These are phyloP conservation scores for Zalaria obscura DNA, from an alignment of 2,329 filamentous ascomycete species.

Conservation along the genomic window DNA sequence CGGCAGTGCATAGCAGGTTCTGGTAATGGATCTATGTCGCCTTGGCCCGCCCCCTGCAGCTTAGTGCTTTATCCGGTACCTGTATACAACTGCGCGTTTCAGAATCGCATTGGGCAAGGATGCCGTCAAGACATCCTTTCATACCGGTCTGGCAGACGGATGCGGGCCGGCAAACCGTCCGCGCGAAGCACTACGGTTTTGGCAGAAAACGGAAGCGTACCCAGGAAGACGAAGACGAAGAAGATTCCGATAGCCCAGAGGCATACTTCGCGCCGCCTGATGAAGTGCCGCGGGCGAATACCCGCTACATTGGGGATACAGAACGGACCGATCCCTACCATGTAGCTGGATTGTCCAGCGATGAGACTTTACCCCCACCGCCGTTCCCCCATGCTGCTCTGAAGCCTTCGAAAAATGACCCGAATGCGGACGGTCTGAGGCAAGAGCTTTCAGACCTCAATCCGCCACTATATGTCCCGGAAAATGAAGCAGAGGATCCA, in stretches of 20 bases:
- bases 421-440: slow-evolving; percentile 13
- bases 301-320: too few relatives aligned
- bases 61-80: too few relatives aligned
- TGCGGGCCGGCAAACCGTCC: slow-evolving; percentile 3
- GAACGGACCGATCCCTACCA: slow-evolving; percentile 15
- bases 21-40: too few relatives aligned
- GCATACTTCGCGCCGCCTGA: too few relatives aligned
- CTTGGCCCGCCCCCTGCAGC: too few relatives aligned
- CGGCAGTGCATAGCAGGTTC: too few relatives aligned
- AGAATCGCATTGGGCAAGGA: background rate
- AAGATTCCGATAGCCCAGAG: slow-evolving; percentile 14
- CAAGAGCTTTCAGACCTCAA: slow-evolving; percentile 26
- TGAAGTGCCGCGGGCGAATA: slow-evolving; percentile 3
- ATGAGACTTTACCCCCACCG: slow-evolving; percentile 17
- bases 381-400: slow-evolving; percentile 31
- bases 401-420: slow-evolving; percentile 7
- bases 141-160: slow-evolving; percentile 4
- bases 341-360: slow-evolving; percentile 23
- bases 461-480: slow-evolving; percentile 23
- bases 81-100: too few relatives aligned
- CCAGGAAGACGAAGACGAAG: slow-evolving; percentile 2
- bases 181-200: slow-evolving; percentile 4
- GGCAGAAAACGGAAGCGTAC: slow-evolving; percentile 8
- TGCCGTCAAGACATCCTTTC: slow-evolving; percentile 4
- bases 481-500: slow-evolving; percentile 8